These are phyloP conservation scores for Cyberlindnera veronae DNA, from an alignment of 805 yeast species.

Conservation along the genomic window DNA sequence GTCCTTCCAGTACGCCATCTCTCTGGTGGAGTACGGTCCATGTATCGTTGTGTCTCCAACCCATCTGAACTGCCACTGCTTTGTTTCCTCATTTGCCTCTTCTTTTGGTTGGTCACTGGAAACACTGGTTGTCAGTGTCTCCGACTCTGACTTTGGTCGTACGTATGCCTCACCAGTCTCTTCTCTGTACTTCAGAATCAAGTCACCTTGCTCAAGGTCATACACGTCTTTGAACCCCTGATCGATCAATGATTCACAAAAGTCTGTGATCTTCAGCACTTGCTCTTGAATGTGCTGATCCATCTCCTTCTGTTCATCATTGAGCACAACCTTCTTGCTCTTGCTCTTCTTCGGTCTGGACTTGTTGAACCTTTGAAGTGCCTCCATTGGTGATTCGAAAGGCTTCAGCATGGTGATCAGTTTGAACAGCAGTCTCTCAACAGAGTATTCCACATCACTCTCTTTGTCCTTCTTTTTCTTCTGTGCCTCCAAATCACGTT, in stretches of 20 bases:
- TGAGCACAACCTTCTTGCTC: slow-evolving; percentile 12
- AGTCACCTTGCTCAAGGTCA: slow-evolving; percentile 53
- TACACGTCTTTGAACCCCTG: slow-evolving; percentile 44
- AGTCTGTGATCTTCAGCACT: slow-evolving; percentile 44
- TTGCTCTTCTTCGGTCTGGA: slow-evolving; percentile 16
- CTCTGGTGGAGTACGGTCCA: slow-evolving; percentile 48
- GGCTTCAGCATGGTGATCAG: slow-evolving; percentile 50
- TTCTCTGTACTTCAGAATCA: slow-evolving; percentile 41
- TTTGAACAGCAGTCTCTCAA: slow-evolving; percentile 24
- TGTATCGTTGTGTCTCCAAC: slow-evolving; percentile 37
- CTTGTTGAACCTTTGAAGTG: slow-evolving; percentile 40
- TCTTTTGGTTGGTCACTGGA: slow-evolving; percentile 11
- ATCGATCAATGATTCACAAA: slow-evolving; percentile 41
- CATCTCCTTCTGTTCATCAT: slow-evolving; percentile 16
- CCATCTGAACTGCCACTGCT: slow-evolving; percentile 51
- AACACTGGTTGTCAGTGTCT: too few relatives aligned
- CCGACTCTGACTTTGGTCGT: slow-evolving; percentile 27
- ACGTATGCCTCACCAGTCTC: slow-evolving; percentile 40
- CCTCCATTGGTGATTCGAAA: slow-evolving; percentile 58
- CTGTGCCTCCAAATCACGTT: slow-evolving; percentile 24
- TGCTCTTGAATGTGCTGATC: slow-evolving; percentile 24
- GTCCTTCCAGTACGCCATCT: slow-evolving; percentile 48
- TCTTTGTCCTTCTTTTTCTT: slow-evolving; percentile 15
- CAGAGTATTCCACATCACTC: slow-evolving; percentile 7
- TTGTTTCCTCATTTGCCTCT: slow-evolving; percentile 22